Base-by-base conservation (phyloP, 352 stramenopile genomes). In the Thraustochytrium striatum region DNA sequence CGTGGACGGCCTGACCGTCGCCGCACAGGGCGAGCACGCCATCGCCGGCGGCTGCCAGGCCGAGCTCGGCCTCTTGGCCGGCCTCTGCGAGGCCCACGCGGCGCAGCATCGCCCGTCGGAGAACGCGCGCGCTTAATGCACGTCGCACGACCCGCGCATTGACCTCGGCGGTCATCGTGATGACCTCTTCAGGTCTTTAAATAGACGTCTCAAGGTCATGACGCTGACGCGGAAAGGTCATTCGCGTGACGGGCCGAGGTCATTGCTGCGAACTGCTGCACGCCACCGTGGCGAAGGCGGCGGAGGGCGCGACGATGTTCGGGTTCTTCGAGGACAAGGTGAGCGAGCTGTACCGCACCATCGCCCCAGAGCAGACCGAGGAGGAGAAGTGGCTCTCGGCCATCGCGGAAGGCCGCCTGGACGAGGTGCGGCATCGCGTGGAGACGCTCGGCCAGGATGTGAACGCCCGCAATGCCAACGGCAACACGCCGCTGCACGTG, bases 241-340 rank as follows among this genome's bases (percentile, higher is more conserved):
- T n/a, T n/a, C n/a, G n/a, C n/a, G n/a, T n/a, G n/a, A n/a, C n/a
- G n/a, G n/a, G n/a, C n/a, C n/a, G n/a, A n/a, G n/a, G n/a, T n/a
- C n/a, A n/a, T 13, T 47, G 5, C 39, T 5, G 39, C 39, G 39
- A 5, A 13, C 39, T 47, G 5, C 39, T 5, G 39, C 39, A 5
- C 5, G 39, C 39, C 5, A 13, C 39, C 5, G 39, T 47, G 5
- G 39, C 39, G 39, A 5, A 13, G 39, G 5, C 39, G 39, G 39
- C 39, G 39, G 39, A 5, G 39, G 39, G 5, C 5, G 39, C 39
- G 13, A 59, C n/a, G 43, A 94, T 94, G 90, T 94, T 94, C 73
- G 90, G 87, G 75, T 94, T 88, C 85, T 88, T 94, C 65, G 89
- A 89, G 36, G 89, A 94, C 80, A 94, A 94, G 53, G 88, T 94